Conservation (phyloP, 2,329 filamentous ascomycete species). For the Graphilbum ipis-grandicollis region DNA sequence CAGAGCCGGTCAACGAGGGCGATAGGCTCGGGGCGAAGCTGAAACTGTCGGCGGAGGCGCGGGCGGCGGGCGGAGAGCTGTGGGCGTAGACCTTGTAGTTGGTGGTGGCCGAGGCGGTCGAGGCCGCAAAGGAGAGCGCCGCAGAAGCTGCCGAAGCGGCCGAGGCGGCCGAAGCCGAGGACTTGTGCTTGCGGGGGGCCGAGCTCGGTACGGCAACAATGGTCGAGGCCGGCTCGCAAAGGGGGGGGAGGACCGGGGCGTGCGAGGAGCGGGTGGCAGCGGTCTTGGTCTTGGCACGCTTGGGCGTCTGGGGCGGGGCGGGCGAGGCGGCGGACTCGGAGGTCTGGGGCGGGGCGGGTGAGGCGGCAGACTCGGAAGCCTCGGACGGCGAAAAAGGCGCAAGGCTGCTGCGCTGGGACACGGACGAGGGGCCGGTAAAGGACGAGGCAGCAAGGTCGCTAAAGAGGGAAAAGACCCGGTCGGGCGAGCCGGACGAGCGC, state of each 20-base stretch:
- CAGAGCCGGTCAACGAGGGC: conserved; percentile 23
- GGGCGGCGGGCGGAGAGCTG: conserved; percentile 20
- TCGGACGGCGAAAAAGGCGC: conserved; percentile 27
- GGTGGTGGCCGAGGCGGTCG: conserved; percentile 29
- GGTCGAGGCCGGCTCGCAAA: neutral
- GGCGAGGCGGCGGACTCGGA: conserved; percentile 18
- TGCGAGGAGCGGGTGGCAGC: conserved; percentile 15
- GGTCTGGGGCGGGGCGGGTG: conserved; percentile 26
- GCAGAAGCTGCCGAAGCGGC: neutral
- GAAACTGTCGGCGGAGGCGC: conserved; percentile 22
- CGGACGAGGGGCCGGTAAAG: conserved; percentile 4
- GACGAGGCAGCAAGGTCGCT: too few relatives aligned
- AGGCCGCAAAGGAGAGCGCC: conserved; percentile 22
- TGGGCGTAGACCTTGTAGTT: conserved; percentile 38
- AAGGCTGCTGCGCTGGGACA: conserved; percentile 25
- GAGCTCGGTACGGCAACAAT: neutral
- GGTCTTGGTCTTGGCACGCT: too few relatives aligned
- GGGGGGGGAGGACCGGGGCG: conserved; percentile 15
- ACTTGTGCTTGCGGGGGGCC: neutral
- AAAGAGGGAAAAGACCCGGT: conserved; percentile 3
- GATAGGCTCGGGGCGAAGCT: conserved; percentile 17
- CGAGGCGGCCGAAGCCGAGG: neutral
- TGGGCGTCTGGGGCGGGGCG: too few relatives aligned
- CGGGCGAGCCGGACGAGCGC: neutral
- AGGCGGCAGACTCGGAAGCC: conserved; percentile 28